Evolutionary conservation across 1,139 yeast genomes (phyloP).

Genomic region (Magnusiomyces sp.): DNA sequence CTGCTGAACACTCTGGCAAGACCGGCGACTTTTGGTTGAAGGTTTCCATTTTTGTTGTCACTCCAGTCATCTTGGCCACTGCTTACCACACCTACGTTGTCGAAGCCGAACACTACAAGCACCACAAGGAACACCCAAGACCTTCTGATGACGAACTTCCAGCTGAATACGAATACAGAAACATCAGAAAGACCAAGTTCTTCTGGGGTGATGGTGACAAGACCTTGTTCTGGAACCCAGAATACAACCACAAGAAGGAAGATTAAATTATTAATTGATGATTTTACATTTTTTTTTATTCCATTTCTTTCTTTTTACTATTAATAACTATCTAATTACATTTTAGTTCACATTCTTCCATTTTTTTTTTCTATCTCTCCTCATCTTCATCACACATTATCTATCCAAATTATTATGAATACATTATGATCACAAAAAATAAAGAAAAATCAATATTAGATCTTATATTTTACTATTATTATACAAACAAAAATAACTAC

Average conservation of each 20-base stretch:
- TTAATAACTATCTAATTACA: too few species aligned
- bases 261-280: constrained; percentile 10
- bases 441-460: too few species aligned
- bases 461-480: too few species aligned
- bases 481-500: too few species aligned
- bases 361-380: too few species aligned
- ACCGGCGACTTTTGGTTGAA: constrained; percentile 80
- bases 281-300: too few species aligned
- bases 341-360: too few species aligned
- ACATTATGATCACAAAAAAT: too few species aligned
- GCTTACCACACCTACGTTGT: constrained; percentile 72
- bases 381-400: too few species aligned
- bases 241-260: constrained; percentile 57
- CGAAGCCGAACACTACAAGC: constrained; percentile 83
- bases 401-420: too few species aligned
- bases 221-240: constrained; percentile 93
- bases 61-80: constrained; percentile 70
- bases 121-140: constrained; percentile 52
- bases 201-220: constrained; percentile 99
- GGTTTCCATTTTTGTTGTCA: constrained; percentile 67
- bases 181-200: constrained; percentile 62
- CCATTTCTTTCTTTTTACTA: too few species aligned
- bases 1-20: constrained; percentile 67
- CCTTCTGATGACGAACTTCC: constrained; percentile 83
- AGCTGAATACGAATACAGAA: constrained; percentile 79